These are phyloP conservation scores for Cicer pinnatifidum DNA, from an alignment of 306 rosid genomes.

Conservation along the genomic window DNA sequence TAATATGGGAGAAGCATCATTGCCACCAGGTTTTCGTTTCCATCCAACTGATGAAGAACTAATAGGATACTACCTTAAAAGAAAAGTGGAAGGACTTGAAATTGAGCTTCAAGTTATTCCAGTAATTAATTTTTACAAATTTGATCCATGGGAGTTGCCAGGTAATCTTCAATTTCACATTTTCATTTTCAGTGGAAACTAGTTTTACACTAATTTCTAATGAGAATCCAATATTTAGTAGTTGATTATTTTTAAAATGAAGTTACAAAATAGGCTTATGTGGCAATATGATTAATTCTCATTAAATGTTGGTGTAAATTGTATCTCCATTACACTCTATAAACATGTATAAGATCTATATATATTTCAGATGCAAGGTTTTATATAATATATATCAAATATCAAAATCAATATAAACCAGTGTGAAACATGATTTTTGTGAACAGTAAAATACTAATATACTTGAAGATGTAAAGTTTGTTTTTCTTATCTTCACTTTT, in stretches of 20 bases:
- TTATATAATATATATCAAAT: not conserved
- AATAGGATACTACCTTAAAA: constrained; percentile 80
- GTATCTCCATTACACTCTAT: no score
- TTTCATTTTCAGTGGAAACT: not conserved
- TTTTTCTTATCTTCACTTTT: constrained; percentile 41
- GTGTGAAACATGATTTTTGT: constrained; percentile 35
- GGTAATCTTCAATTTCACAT: constrained; percentile 56
- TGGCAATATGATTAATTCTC: no score
- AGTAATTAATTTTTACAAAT: constrained; percentile 80
- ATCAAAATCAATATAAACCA: not conserved
- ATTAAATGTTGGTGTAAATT: no score
- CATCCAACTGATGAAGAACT: constrained; percentile 93
- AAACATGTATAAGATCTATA: not conserved
- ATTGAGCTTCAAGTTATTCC: constrained; percentile 94
- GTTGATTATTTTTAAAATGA: no score
- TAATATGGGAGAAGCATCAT: constrained; percentile 47
- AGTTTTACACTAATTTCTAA: no score
- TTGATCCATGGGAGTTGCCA: constrained; percentile 95
- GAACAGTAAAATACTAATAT: constrained; percentile 7
- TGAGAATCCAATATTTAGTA: no score
- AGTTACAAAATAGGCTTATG: no score
- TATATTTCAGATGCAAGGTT: not conserved
- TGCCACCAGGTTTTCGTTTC: constrained; percentile 93
- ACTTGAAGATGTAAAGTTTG: constrained; percentile 15
- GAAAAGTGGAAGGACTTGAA: constrained; percentile 84